phyloP scores from a whole-genome alignment of 495 filamentous ascomycete species.

The Parathielavia hyrcaniae region DNA sequence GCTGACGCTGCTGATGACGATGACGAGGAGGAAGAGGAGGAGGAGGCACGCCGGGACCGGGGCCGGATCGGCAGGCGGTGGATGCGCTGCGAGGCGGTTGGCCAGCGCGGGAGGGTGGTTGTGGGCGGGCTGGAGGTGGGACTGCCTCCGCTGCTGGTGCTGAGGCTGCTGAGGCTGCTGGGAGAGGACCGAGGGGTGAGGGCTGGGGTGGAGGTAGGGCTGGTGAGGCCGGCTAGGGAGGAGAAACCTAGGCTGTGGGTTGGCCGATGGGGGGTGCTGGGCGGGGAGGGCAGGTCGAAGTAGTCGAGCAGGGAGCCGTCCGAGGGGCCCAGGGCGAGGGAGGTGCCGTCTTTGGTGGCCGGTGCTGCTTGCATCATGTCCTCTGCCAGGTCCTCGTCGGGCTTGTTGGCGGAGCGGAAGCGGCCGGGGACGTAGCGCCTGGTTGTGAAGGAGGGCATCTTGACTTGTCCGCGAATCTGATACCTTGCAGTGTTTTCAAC shows the following conservation, averaged over 20 bases:
- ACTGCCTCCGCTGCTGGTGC: not conserved
- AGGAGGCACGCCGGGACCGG: constrained; percentile 8
- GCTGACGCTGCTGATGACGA: not conserved
- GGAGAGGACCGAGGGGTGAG: constrained; percentile 1
- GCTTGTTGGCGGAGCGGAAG: not conserved
- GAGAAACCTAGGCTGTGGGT: constrained; percentile 9
- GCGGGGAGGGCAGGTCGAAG: constrained; percentile 24
- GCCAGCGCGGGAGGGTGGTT: constrained; percentile 6
- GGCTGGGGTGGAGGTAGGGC: constrained; percentile 4
- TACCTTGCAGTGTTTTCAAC: not conserved
- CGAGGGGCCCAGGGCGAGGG: constrained; percentile 6
- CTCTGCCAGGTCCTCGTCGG: constrained; percentile 7
- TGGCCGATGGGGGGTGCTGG: constrained; percentile 13
- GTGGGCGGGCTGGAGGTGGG: constrained; percentile 1
- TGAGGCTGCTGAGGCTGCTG: not conserved
- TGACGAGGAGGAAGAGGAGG: not conserved
- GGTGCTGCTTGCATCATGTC: constrained; percentile 2
- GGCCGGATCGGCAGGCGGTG: constrained; percentile 11
- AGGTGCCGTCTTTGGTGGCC: not conserved
- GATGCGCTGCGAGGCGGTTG: constrained; percentile 11
- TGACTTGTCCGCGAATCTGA: not conserved
- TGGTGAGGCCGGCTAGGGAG: constrained; percentile 11
- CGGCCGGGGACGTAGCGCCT: constrained; percentile 7
- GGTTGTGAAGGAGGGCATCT: constrained; percentile 16
- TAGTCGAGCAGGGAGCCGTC: constrained; percentile 21